phyloP scores from a whole-genome alignment of 495 filamentous ascomycete genomes.

The Hypoxylon fragiforme region DNA sequence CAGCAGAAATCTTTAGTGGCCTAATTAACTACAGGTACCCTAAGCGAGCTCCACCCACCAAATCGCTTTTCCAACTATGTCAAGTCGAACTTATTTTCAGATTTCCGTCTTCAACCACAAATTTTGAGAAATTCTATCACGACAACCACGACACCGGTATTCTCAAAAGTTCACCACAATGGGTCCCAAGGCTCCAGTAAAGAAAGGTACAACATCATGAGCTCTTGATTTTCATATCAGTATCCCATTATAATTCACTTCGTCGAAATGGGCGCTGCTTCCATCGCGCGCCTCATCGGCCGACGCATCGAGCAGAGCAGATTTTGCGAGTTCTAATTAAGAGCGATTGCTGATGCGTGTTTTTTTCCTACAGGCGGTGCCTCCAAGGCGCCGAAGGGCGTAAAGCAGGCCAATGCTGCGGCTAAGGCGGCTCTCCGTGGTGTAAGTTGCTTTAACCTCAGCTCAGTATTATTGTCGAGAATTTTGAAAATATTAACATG shows the following conservation, averaged over 20 bases:
- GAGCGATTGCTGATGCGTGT: conserved; percentile 56
- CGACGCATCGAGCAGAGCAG: conserved; percentile 61
- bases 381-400: conserved; percentile 68
- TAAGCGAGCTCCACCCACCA: not conserved
- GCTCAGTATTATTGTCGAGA: too few species aligned
- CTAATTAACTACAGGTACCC: too few species aligned
- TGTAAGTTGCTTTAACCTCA: conserved; percentile 59
- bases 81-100: not conserved
- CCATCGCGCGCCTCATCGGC: conserved; percentile 36
- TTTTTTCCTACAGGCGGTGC: conserved; percentile 58
- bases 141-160: conserved; percentile 12
- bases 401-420: conserved; percentile 81
- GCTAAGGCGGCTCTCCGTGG: conserved; percentile 92
- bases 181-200: conserved; percentile 67
- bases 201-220: conserved; percentile 64
- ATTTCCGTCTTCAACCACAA: conserved; percentile 8
- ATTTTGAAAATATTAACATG: conserved; percentile 4
- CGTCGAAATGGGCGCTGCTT: conserved; percentile 20
- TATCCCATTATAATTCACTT: conserved; percentile 26
- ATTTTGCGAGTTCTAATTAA: conserved; percentile 60
- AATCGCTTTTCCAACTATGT: not conserved
- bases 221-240: conserved; percentile 22
- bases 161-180: conserved; percentile 61
- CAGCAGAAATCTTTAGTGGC: not conserved
- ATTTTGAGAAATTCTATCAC: conserved; percentile 19